Percentiles rank a stretch among this genome's conserved stretches.
phyloP scores from a whole-genome alignment of 108 stramenopile genomes.

The Fistulifera pelliculosa region DNA sequence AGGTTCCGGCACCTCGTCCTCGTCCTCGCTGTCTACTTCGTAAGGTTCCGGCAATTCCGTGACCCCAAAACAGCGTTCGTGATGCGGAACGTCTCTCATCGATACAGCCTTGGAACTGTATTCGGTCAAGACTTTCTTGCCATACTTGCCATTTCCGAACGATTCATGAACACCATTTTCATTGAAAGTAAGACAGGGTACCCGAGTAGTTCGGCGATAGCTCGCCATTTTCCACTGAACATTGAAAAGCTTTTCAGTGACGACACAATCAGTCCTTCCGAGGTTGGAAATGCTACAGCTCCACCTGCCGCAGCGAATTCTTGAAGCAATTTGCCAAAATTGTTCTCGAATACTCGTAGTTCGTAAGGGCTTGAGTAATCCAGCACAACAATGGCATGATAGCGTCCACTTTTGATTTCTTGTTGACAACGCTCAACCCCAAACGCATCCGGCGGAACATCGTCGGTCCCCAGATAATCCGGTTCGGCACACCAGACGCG shows the following conservation, averaged over 20 bases:
- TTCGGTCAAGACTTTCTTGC: neutral
- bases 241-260: conserved; percentile 4
- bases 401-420: conserved; percentile 13
- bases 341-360: conserved; percentile 1
- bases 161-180: too few relatives aligned
- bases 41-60: neutral
- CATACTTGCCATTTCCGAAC: too few relatives aligned
- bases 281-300: conserved; percentile 8
- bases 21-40: neutral
- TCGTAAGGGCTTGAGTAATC: conserved; percentile 4
- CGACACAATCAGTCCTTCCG: conserved; percentile 6
- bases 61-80: conserved; percentile 12
- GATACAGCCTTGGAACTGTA: conserved; percentile 2
- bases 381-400: conserved; percentile 9
- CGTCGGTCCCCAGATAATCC: neutral
- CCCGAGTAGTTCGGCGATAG: conserved; percentile 9
- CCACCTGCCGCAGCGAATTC: conserved; percentile 10
- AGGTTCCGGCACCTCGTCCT: neutral
- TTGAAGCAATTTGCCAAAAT: conserved; percentile 9
- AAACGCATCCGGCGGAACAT: conserved; percentile 5
- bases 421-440: conserved; percentile 8
- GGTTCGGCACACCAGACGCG: conserved; percentile 10
- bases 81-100: conserved; percentile 3
- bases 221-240: conserved; percentile 2
- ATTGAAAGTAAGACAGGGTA: neutral